Evolutionary conservation across 306 rosid genomes (phyloP).

Genomic region (Ammopiptanthus mongolicus): DNA sequence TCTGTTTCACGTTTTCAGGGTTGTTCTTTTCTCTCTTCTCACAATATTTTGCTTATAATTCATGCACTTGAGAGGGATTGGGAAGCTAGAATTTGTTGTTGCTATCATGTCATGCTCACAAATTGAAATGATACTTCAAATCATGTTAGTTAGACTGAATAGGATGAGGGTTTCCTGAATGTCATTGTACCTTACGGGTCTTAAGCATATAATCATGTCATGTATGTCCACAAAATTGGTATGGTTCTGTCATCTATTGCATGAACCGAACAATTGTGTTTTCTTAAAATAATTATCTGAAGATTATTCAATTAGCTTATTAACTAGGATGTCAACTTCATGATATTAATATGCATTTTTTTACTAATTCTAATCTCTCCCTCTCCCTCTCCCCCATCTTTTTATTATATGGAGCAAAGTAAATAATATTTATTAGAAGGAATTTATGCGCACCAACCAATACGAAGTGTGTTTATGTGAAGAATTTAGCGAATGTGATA

Average conservation of each 20-base stretch:
- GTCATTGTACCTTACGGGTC: neutral
- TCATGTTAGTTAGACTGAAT: conserved; percentile 11
- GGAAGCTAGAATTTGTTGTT: conserved; percentile 7
- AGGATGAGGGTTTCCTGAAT: neutral
- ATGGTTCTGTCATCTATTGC: neutral
- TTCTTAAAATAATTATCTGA: neutral
- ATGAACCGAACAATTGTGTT: neutral
- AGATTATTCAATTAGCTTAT: neutral
- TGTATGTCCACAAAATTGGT: neutral
- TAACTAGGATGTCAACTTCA: neutral
- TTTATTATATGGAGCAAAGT: too few species aligned
- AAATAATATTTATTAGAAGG: too few species aligned
- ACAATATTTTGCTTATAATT: neutral
- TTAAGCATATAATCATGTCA: too few species aligned
- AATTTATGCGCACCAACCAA: too few species aligned
- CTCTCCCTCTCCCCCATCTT: too few species aligned
- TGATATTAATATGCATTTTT: neutral
- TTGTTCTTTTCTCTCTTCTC: neutral
- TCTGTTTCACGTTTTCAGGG: neutral
- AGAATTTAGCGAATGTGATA: neutral
- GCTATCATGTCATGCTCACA: neutral
- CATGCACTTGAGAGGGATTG: neutral
- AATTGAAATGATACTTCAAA: neutral
- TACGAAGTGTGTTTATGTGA: neutral
- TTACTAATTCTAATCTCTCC: too few species aligned